Base-by-base conservation (phyloP, 2,329 filamentous ascomycete genomes). In the Diaporthe destruens region DNA sequence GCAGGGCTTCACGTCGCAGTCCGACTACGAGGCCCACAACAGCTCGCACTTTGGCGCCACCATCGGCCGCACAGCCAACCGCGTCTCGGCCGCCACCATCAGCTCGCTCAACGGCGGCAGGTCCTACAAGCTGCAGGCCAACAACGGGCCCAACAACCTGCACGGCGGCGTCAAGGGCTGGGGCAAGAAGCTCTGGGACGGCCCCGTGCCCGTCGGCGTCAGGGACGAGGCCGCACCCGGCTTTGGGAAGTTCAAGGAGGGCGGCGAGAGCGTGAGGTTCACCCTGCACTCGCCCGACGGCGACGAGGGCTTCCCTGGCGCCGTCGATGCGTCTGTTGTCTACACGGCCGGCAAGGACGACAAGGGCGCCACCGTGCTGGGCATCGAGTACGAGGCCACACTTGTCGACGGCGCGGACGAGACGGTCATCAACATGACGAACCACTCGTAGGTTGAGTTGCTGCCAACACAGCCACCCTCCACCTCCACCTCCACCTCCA, bases 351-450 rank as follows among this genome's bases (percentile, higher is more conserved):
- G 90, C 69, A 93, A 90, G 74, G 91, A 88, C 66, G 84, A 87
- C 16, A 84, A 87, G 80, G 76, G 76, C 6, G 90, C 89, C 75
- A 90, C 89, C 1, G 89, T 96, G 25, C 83, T 98, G 72, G 91
- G 91, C 71, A 93, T 97, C 65, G 96, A 98, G 82, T 98, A 97
- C 80, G 93, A 98, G 85, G 95, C 93, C 25, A 90, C 94, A 81
- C 87, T 98, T 59, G 87, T 94, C 3, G 92, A 89, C 3, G 92
- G 93, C 65, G 92, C 91, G 16, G 91, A 95, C n/a, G 96, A 98
- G 87, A 98, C 96, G 0, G 91, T 91, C 54, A 89, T 98, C 81
- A 97, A 95, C 83, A 89, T 98, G 84, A 98, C 96, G 65, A 99
- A 98, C 85, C 96, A 99, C 85, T 97, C 94, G 93, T 94, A 82